Evolutionary conservation across 192 early-diverging fungal species (phyloP).

Genomic region (Backusella tuberculispora): DNA sequence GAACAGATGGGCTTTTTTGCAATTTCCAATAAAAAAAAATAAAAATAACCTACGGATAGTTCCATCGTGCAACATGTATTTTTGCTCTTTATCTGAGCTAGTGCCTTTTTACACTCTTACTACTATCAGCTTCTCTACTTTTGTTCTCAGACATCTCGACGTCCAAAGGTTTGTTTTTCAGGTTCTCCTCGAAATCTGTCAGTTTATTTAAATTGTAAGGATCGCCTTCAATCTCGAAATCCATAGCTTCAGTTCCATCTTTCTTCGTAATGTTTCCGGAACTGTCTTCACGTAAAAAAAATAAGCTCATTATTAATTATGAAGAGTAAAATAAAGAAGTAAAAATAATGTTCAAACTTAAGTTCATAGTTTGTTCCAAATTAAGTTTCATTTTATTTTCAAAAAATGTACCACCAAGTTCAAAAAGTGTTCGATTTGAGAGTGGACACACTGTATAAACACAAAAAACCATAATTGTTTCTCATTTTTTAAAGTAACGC

Average conservation of each 20-base stretch:
- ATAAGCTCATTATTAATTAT: conserved; percentile 3
- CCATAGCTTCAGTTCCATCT: conserved; percentile 14
- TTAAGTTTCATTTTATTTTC: no score
- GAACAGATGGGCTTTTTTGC: not conserved
- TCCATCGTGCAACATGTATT: conserved; percentile 13
- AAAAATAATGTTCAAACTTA: conserved; percentile 16
- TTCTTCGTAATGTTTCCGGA: not conserved
- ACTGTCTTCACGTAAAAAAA: not conserved
- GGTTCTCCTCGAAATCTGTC: conserved; percentile 13
- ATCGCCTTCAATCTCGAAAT: conserved; percentile 14
- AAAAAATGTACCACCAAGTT: no score
- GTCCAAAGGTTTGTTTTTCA: conserved; percentile 10
- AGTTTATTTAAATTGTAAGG: conserved; percentile 4
- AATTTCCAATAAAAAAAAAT: not conserved
- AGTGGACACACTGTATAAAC: no score
- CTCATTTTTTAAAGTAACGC: no score
- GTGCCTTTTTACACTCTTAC: not conserved
- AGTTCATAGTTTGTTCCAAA: no score
- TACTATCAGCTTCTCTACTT: not conserved
- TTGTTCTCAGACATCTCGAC: conserved; percentile 21
- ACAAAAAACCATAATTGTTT: no score
- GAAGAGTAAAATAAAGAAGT: not conserved
- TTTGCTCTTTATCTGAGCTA: no score
- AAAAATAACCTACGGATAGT: conserved; percentile 4
- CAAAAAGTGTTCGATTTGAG: no score